A percentile compares a stretch with the other conserved stretches of the same genome.
Evolutionary conservation across 2,329 filamentous ascomycete genomes (phyloP).

Genomic region (Fusarium pseudonygamai): DNA sequence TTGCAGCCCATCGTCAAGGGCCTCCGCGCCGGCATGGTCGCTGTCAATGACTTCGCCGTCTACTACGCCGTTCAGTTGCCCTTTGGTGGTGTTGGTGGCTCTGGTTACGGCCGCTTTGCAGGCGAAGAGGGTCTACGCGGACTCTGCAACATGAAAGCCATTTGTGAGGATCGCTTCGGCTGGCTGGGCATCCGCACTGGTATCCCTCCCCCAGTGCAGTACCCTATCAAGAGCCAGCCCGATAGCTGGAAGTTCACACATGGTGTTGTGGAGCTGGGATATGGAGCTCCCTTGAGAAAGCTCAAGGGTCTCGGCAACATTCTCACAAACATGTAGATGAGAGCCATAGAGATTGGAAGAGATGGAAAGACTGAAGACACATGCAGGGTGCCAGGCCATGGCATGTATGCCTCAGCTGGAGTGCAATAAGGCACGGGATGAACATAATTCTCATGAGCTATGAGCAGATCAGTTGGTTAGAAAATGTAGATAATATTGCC

Average conservation of each 20-base stretch:
- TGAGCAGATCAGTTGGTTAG: not conserved
- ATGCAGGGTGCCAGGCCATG: not conserved
- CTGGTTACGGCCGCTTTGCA: slow-evolving; percentile 92
- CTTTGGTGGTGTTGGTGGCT: slow-evolving; percentile 90
- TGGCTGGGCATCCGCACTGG: slow-evolving; percentile 73
- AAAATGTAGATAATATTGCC: not conserved
- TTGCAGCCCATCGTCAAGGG: slow-evolving; percentile 72
- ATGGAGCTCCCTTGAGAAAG: slow-evolving; percentile 56
- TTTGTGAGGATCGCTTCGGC: slow-evolving; percentile 79
- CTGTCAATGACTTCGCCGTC: slow-evolving; percentile 93
- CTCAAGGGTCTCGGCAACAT: slow-evolving; percentile 53
- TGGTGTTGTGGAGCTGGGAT: slow-evolving; percentile 69
- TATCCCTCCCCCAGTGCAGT: slow-evolving; percentile 83
- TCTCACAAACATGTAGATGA: slow-evolving; percentile 53
- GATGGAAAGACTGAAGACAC: not conserved
- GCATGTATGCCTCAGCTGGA: not conserved
- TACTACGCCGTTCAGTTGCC: slow-evolving; percentile 95
- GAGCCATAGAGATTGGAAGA: not conserved
- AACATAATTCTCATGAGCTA: not conserved
- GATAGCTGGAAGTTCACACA: slow-evolving; percentile 72
- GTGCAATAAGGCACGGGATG: not conserved
- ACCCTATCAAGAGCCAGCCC: slow-evolving; percentile 76
- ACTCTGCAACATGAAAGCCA: slow-evolving; percentile 86
- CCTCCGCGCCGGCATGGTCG: slow-evolving; percentile 87
- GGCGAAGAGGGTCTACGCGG: slow-evolving; percentile 87